Conservation (phyloP, 306 rosid genomes). For the Acmispon strigosus region DNA sequence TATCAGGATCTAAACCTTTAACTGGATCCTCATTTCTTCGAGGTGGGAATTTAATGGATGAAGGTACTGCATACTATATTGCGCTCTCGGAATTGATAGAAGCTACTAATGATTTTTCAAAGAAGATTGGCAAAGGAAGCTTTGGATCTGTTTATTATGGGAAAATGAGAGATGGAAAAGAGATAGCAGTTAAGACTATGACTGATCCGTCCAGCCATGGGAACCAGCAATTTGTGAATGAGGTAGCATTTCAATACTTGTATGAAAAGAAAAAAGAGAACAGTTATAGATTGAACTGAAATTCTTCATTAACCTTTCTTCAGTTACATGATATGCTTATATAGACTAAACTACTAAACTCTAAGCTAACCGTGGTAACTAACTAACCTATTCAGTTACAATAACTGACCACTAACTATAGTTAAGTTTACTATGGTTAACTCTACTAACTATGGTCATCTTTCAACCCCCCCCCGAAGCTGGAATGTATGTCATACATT, state of each 20-base stretch:
- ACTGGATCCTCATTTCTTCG: slow-evolving; percentile 46
- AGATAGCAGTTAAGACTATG: slow-evolving; percentile 95
- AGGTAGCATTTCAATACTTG: slow-evolving; percentile 45
- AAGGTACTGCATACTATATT: slow-evolving; percentile 74
- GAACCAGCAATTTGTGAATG: slow-evolving; percentile 78
- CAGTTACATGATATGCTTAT: no score
- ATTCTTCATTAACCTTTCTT: no score
- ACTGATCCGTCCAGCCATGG: slow-evolving; percentile 72
- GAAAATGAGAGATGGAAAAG: slow-evolving; percentile 93
- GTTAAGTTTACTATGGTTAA: no score
- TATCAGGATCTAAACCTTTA: slow-evolving; percentile 59
- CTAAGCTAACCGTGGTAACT: no score
- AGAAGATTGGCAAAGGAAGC: slow-evolving; percentile 90
- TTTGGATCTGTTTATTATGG: slow-evolving; percentile 94
- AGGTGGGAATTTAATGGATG: slow-evolving; percentile 65
- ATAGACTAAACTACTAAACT: no score
- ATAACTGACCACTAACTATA: no score
- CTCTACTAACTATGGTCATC: no score
- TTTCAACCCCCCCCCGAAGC: no score
- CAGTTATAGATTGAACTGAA: no score
- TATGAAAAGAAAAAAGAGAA: no score
- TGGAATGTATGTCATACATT: no score
- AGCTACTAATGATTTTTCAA: slow-evolving; percentile 66
- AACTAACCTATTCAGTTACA: no score
- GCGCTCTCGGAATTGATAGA: slow-evolving; percentile 66